These are phyloP conservation scores for Penicillium sclerotigenum DNA, from an alignment of 2,329 filamentous ascomycete genomes.

Conservation along the genomic window DNA sequence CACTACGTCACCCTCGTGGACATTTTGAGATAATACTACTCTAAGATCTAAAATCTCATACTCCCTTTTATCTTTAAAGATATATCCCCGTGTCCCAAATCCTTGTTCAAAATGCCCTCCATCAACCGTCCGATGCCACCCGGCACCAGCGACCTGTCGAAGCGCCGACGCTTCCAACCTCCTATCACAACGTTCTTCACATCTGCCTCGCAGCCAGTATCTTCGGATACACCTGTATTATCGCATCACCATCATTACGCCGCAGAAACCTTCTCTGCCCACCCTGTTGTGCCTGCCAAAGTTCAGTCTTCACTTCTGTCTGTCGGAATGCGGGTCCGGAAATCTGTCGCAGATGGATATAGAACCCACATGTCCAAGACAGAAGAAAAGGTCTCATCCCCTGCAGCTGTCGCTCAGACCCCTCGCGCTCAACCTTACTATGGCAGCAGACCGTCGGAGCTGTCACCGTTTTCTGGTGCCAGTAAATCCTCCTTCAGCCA, in stretches of 20 bases:
- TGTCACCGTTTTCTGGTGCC: conserved; percentile 77
- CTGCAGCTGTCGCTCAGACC: conserved; percentile 4
- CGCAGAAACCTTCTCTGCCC: conserved; percentile 37
- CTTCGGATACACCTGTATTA: conserved; percentile 15
- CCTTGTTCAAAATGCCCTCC: conserved; percentile 18
- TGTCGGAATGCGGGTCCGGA: conserved; percentile 92
- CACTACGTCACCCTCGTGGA: conserved; percentile 3
- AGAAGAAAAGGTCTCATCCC: conserved; percentile 14
- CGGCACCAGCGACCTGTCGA: conserved; percentile 30
- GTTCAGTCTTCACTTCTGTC: conserved; percentile 81
- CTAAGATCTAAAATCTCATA: neutral
- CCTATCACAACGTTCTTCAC: conserved; percentile 43
- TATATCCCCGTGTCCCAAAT: neutral
- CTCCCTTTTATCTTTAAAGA: neutral
- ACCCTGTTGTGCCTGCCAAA: conserved; percentile 57
- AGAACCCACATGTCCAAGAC: conserved; percentile 58
- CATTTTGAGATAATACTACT: neutral
- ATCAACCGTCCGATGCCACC: conserved; percentile 1
- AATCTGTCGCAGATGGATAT: conserved; percentile 90
- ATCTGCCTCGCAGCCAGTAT: conserved; percentile 14
- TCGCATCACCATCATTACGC: conserved; percentile 45
- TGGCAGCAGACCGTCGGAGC: conserved; percentile 50
- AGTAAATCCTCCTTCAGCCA: conserved; percentile 54
- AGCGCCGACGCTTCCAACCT: conserved; percentile 46
- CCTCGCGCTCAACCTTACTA: conserved; percentile 2